Conservation (phyloP, 2,329 filamentous ascomycete genomes). For the Hypoxylon sp. region DNA sequence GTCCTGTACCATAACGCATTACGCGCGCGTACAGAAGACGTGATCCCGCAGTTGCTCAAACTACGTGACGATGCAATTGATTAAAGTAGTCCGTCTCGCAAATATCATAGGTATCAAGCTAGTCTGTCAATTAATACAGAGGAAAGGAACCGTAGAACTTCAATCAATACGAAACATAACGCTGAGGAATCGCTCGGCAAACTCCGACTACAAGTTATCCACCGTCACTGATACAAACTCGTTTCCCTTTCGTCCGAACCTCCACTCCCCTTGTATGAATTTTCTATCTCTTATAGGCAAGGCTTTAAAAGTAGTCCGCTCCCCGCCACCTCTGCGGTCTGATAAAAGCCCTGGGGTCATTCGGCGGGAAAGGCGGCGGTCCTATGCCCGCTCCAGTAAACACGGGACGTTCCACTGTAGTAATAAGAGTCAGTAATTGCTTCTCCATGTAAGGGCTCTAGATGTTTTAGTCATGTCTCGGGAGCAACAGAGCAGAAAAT, state of each 20-base stretch:
- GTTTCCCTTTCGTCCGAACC: neutral
- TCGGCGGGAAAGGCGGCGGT: slow-evolving; percentile 36
- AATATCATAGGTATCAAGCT: slow-evolving; percentile 15
- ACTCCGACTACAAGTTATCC: neutral
- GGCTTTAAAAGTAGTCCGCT: neutral
- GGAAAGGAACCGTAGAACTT: slow-evolving; percentile 14
- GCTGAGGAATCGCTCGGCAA: neutral
- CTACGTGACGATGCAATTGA: slow-evolving; percentile 79
- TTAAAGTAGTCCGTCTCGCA: slow-evolving; percentile 50
- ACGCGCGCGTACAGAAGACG: slow-evolving; percentile 78
- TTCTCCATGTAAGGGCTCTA: neutral
- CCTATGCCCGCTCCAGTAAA: slow-evolving; percentile 45
- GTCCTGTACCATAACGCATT: slow-evolving; percentile 89
- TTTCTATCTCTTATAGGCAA: neutral
- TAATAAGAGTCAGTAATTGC: neutral
- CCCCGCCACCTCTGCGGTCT: slow-evolving; percentile 12
- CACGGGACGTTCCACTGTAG: slow-evolving; percentile 55
- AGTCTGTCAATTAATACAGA: neutral
- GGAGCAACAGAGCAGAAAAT: neutral
- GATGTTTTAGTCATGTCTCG: neutral
- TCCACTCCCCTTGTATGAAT: slow-evolving; percentile 7
- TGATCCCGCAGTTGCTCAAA: slow-evolving; percentile 81
- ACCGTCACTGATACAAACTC: neutral
- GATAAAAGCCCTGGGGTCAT: slow-evolving; percentile 15
- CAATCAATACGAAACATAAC: slow-evolving; percentile 16